These are phyloP conservation scores for Xylaria venustula DNA, from an alignment of 495 filamentous ascomycete species.

Conservation along the genomic window DNA sequence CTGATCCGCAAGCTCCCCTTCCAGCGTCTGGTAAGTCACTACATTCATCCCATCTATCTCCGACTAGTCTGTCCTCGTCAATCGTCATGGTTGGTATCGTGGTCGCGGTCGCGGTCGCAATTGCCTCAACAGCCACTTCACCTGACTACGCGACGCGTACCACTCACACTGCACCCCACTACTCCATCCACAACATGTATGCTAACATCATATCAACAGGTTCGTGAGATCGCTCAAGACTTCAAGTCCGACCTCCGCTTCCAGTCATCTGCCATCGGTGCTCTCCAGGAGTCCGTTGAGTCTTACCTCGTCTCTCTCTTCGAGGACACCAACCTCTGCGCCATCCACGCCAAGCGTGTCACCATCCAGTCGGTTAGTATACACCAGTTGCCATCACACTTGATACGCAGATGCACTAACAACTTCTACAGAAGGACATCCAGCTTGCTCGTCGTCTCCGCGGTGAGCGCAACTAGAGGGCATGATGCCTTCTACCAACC, in stretches of 20 bases:
- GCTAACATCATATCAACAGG: conserved; percentile 41
- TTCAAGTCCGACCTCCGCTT: conserved; percentile 99
- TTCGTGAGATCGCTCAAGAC: conserved; percentile 99
- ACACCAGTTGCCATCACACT: neutral
- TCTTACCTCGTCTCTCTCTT: conserved; percentile 99
- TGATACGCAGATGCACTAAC: conserved; percentile 33
- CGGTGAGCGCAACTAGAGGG: conserved; percentile 74
- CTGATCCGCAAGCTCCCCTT: conserved; percentile 99
- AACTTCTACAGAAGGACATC: conserved; percentile 74
- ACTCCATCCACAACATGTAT: neutral
- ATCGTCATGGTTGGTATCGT: too few species aligned
- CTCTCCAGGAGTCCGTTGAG: conserved; percentile 99
- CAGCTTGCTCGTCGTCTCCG: conserved; percentile 95
- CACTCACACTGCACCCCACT: neutral
- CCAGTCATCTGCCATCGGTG: conserved; percentile 99
- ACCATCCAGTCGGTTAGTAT: conserved; percentile 70
- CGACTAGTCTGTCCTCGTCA: neutral
- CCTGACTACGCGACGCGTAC: conserved; percentile 3
- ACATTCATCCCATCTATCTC: neutral
- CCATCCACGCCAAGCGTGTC: conserved; percentile 99
- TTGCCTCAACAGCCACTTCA: neutral
- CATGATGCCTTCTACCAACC: neutral
- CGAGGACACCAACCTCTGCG: conserved; percentile 99
- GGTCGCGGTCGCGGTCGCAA: neutral
- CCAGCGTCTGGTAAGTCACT: conserved; percentile 80